phyloP scores from a whole-genome alignment of 176 grass and related monocot species.

The Miscanthus lutarioriparius region DNA sequence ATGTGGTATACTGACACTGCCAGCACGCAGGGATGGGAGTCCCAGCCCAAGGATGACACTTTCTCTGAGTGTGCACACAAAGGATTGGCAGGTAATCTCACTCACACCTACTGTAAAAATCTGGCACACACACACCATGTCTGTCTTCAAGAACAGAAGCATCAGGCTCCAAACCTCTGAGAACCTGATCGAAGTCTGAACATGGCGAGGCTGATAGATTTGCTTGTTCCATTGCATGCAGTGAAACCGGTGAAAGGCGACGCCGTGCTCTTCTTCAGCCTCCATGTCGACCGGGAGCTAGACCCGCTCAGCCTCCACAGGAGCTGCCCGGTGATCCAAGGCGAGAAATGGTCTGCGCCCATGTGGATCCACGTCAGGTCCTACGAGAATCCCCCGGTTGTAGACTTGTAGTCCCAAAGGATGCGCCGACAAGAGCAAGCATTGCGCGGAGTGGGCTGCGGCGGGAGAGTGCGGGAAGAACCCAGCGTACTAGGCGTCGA shows the following conservation, averaged over 20 bases:
- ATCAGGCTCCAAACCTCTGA: background rate
- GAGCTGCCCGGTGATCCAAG: conserved; percentile 63
- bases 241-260: conserved; percentile 66
- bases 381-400: conserved; percentile 8
- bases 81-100: conserved; percentile 50
- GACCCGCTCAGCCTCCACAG: conserved; percentile 56
- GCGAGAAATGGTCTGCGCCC: conserved; percentile 66
- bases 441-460: too few species aligned
- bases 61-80: conserved; percentile 55
- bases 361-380: conserved; percentile 61
- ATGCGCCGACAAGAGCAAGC: too few species aligned
- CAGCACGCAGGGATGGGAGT: conserved; percentile 34
- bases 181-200: background rate
- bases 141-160: conserved; percentile 3
- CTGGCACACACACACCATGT: background rate
- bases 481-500: conserved; percentile 24
- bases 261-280: conserved; percentile 60
- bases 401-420: too few species aligned
- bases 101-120: background rate
- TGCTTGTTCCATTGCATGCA: conserved; percentile 22
- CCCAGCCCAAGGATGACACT: conserved; percentile 45
- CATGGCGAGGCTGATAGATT: background rate
- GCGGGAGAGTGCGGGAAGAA: too few species aligned
- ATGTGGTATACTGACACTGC: background rate
- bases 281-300: conserved; percentile 29